Base-by-base conservation (phyloP, 179 eudicot species). In the Sideroxylon spinosum region DNA sequence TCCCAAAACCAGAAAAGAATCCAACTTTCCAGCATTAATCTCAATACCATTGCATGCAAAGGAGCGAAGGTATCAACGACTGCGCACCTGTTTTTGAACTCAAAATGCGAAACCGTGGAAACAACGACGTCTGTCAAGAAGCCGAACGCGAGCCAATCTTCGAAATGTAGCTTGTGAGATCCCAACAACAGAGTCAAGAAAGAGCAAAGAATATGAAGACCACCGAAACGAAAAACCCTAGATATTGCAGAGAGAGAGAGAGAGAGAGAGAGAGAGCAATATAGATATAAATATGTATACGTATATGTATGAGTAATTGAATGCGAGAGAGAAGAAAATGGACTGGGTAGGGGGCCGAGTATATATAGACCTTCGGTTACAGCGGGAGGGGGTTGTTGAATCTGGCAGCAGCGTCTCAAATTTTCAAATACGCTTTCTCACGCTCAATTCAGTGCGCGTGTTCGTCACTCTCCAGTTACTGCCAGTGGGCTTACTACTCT, bases 191-290 rank as follows among this genome's bases (percentile, higher is more conserved):
- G 57, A n/a, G 44, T 19, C 59, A 50, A 22, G 22, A 20, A 64
- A 23, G 14, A 17, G 44, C 44, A 37, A 37, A 37, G 63, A 37
- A 37, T 37, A 4, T 3, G 29, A 16, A 10, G 60, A 63, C 22
- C 25, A 17, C 37, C 56, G 67, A 60, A 64, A 19, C 44, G 1
- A 52, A 52, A 62, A 50, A 70, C 32, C 76, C 50, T n/a, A 81
- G 70, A 71, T 62, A 52, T 77, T 32, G 68, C 61, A 68, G 25
- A 9, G 75, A 23, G 62, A 55, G 78, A 68, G 13, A 12, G 22
- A n/a, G 81, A 69, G 46, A 64, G 75, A 23, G 62, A 55, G 82
- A 80, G 22, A 13, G 22, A 8, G 17, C 7, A 19, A 62, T 52
- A 52, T 52, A 52, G 12, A 52, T 52, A 52, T 10, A 52, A 9